Conservation (phyloP, 352 stramenopile genomes). For the Phytophthora nicotianae region DNA sequence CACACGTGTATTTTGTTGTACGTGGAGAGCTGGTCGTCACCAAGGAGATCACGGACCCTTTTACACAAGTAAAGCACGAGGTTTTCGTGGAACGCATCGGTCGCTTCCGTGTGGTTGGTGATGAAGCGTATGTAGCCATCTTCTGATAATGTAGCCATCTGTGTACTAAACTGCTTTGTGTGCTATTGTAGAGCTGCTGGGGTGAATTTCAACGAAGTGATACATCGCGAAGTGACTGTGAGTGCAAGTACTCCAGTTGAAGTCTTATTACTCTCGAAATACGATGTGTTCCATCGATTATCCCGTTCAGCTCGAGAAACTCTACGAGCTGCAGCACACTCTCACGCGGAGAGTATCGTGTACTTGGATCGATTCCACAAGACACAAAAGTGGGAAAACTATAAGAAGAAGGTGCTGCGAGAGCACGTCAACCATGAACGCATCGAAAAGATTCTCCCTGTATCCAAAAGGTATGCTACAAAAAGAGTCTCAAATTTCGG, state of each 20-base stretch:
- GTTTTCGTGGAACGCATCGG: slow-evolving; percentile 67
- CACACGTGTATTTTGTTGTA: slow-evolving; percentile 75
- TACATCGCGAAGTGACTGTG: slow-evolving; percentile 67
- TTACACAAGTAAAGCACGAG: slow-evolving; percentile 34
- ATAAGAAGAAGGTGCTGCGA: slow-evolving; percentile 54
- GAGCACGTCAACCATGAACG: slow-evolving; percentile 55
- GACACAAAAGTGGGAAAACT: slow-evolving; percentile 64
- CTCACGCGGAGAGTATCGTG: slow-evolving; percentile 54
- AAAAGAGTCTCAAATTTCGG: background rate
- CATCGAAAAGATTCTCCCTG: slow-evolving; percentile 51
- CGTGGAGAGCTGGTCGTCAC: slow-evolving; percentile 65
- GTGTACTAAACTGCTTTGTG: background rate
- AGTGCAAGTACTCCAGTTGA: slow-evolving; percentile 74
- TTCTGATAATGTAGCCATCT: background rate
- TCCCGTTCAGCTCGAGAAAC: slow-evolving; percentile 61
- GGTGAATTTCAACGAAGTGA: slow-evolving; percentile 65
- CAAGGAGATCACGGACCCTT: slow-evolving; percentile 53
- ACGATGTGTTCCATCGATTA: slow-evolving; percentile 79
- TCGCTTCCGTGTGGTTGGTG: slow-evolving; percentile 63
- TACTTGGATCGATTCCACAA: slow-evolving; percentile 79
- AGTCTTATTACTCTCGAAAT: slow-evolving; percentile 73
- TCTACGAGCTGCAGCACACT: slow-evolving; percentile 48
- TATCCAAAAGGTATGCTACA: background rate
- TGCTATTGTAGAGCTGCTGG: slow-evolving; percentile 51
- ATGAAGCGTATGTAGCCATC: slow-evolving; percentile 65